phyloP scores from a whole-genome alignment of 768 basidiomycete species.

The Tremella fuciformis region DNA sequence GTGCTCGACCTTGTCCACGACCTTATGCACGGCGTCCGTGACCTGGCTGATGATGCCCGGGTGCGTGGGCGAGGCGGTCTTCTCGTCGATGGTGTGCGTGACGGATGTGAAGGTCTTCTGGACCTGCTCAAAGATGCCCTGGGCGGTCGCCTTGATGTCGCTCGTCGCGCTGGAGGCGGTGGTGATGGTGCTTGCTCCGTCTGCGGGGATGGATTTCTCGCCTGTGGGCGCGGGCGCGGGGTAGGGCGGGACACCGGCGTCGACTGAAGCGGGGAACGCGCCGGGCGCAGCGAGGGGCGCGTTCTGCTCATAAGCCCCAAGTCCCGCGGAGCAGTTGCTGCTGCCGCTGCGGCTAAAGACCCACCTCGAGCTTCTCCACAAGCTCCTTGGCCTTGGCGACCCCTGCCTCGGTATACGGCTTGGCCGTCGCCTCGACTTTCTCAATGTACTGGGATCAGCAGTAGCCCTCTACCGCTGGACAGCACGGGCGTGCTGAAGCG shows the following conservation, averaged over 20 bases:
- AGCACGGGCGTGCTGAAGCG: background rate
- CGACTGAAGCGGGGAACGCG: background rate
- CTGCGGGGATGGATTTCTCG: background rate
- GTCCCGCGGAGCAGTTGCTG: background rate
- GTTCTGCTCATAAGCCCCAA: background rate
- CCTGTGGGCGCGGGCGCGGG: background rate
- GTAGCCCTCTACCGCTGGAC: background rate
- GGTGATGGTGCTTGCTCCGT: background rate
- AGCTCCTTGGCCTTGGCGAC: conserved; percentile 42
- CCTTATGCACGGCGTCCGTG: conserved; percentile 32
- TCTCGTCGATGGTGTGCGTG: conserved; percentile 45
- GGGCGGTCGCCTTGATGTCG: conserved; percentile 1
- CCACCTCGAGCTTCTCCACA: conserved; percentile 44
- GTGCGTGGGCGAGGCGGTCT: conserved; percentile 43
- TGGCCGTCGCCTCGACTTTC: conserved; percentile 36
- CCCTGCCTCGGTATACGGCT: conserved; percentile 39
- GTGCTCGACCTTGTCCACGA: conserved; percentile 39
- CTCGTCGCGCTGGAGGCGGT: conserved; percentile 1
- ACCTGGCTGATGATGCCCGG: conserved; percentile 47
- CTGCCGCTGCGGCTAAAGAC: background rate
- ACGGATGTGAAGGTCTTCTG: conserved; percentile 13
- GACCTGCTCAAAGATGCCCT: conserved; percentile 33
- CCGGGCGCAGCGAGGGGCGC: background rate
- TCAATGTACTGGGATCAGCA: conserved; percentile 26
- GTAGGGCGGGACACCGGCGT: conserved; percentile 1